Base-by-base conservation (phyloP, 176 grass and related monocot species). In the Eragrostis curvula region DNA sequence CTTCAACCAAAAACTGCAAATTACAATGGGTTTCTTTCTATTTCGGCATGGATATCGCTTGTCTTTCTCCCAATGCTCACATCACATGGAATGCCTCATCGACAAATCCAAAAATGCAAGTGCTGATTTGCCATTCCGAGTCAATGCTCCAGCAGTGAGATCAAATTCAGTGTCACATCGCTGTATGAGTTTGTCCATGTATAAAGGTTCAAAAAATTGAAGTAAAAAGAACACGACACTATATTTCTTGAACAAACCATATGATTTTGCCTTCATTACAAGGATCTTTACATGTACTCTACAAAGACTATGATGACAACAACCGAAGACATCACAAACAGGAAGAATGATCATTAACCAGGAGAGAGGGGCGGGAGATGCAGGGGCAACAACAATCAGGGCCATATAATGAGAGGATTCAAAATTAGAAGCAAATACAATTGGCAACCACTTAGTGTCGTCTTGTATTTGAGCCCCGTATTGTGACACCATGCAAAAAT, bases 401-500 rank as follows among this genome's bases (percentile, higher is more conserved):
- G 84, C 73, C 67, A 84, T 81, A 86, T 81, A 87, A 76, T 70
- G 62, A 85, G 83, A 71, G 72, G 66, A 82, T 86, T 82, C 52
- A 78, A 78, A 89, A 96, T 92, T 88, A 89, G 73, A 93, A 87
- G 66, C 78, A 93, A 90, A 85, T 83, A 87, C 80, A 93, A 79
- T 74, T 87, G 39, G n/a, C 55, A 48, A 43, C 59, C 50, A 85
- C 81, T 92, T 97, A 95, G 67, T 91, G 89, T 17, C 90, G 92
- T 96, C 96, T 99, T 51, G 87, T 83, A 88, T 94, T 99, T 76
- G 91, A 91, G 78, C 74, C 83, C 58, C 93, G 91, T 73, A 99
- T 87, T 4, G 96, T 99, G 36, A 99, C 91, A 66, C 96, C 96
- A 68, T 99, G 96, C 73, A 99, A 96, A 89, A 96, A 99, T 99